Conservation (phyloP, 352 stramenopile species). For the Phytophthora pinifolia region DNA sequence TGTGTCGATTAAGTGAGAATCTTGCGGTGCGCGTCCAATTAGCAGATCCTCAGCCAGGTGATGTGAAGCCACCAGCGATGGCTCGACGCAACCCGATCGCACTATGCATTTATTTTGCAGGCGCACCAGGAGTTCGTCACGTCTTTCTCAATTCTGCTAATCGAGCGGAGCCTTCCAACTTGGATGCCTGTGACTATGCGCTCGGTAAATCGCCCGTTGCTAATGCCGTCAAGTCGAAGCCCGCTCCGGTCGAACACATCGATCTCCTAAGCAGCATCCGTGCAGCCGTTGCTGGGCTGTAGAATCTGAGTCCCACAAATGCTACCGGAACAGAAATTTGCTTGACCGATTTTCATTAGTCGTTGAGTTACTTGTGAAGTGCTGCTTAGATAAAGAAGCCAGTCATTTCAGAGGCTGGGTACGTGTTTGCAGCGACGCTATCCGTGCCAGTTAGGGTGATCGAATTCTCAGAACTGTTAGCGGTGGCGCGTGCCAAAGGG, state of each 20-base stretch:
- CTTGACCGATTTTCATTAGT: too few relatives aligned
- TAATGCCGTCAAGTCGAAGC: constrained; percentile 9
- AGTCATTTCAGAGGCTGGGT: not conserved
- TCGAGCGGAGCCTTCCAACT: constrained; percentile 13
- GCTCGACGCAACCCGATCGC: constrained; percentile 25
- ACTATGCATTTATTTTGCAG: constrained; percentile 56
- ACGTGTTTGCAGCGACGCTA: constrained; percentile 2
- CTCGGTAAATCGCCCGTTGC: constrained; percentile 37
- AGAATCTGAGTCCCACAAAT: not conserved
- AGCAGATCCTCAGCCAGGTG: not conserved
- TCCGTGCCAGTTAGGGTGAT: constrained; percentile 15
- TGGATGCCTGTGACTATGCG: constrained; percentile 34
- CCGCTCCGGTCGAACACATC: constrained; percentile 20
- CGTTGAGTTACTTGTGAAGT: too few relatives aligned
- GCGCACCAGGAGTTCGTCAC: constrained; percentile 38
- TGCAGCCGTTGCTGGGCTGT: constrained; percentile 43
- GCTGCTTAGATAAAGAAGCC: constrained; percentile 10
- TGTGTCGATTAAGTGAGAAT: constrained; percentile 52
- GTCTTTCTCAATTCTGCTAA: constrained; percentile 54
- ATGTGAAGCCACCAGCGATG: not conserved
- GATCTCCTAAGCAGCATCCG: constrained; percentile 46
- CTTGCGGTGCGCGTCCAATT: constrained; percentile 46
- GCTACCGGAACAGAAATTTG: too few relatives aligned
- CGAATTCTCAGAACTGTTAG: constrained; percentile 5
- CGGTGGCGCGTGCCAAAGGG: constrained; percentile 3